These are phyloP conservation scores for Spathaspora sp. DNA, from an alignment of 805 yeast genomes.

Conservation along the genomic window DNA sequence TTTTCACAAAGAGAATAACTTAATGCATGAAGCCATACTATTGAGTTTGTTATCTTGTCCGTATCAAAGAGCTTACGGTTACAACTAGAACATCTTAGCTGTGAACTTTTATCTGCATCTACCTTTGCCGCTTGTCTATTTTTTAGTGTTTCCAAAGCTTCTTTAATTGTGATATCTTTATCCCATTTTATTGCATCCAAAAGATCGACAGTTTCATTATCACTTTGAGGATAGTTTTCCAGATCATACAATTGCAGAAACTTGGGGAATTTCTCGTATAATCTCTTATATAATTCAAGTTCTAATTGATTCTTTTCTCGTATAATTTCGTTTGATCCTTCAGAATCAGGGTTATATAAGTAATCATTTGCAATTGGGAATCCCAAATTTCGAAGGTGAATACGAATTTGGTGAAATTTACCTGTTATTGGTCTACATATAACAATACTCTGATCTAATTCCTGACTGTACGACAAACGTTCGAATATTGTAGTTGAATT, in stretches of 20 bases:
- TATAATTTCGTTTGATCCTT: slow-evolving; percentile 8
- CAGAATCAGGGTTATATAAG: slow-evolving; percentile 21
- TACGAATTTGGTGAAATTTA: slow-evolving; percentile 54
- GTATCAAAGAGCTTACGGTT: background rate
- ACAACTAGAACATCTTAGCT: slow-evolving; percentile 4
- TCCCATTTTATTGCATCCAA: slow-evolving; percentile 1
- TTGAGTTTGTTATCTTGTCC: slow-evolving; percentile 8
- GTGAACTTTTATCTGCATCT: background rate
- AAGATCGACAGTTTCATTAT: slow-evolving; percentile 5
- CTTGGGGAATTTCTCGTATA: slow-evolving; percentile 14
- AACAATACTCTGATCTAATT: slow-evolving; percentile 39
- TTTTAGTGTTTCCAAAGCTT: background rate
- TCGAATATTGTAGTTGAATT: slow-evolving; percentile 32
- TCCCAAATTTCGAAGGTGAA: slow-evolving; percentile 58
- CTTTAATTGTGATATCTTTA: background rate
- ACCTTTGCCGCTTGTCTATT: background rate
- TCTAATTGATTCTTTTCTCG: slow-evolving; percentile 22
- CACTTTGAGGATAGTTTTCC: slow-evolving; percentile 1
- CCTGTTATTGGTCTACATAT: slow-evolving; percentile 50
- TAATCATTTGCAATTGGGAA: slow-evolving; percentile 84
- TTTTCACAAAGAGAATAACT: slow-evolving; percentile 25
- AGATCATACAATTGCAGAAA: slow-evolving; percentile 9
- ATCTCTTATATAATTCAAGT: slow-evolving; percentile 16
- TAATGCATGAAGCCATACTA: slow-evolving; percentile 48
- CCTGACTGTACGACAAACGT: slow-evolving; percentile 23